Evolutionary conservation across 371 early-diverging fungal species (phyloP).

Genomic region (Actinomortierella ambigua): DNA sequence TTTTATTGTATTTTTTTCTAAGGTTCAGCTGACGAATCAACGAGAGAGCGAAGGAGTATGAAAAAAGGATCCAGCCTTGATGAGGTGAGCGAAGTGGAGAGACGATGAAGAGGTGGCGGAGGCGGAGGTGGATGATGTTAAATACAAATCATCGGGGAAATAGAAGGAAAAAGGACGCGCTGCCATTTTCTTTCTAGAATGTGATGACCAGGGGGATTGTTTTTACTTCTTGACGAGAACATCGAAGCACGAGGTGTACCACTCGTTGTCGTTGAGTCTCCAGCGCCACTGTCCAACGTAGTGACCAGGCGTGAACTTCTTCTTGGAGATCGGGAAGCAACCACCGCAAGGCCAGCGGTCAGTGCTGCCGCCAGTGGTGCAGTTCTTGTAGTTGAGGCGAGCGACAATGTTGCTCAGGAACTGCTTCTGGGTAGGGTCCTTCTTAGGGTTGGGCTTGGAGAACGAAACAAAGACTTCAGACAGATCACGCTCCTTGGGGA

Average conservation of each 20-base stretch:
- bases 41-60: no score
- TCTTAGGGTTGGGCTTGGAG: slow-evolving; percentile 1
- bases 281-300: slow-evolving; percentile 45
- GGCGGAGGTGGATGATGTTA: no score
- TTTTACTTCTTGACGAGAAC: slow-evolving; percentile 20
- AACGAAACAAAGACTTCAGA: neutral
- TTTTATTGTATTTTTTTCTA: no score
- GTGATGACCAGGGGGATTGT: no score
- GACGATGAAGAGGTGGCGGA: no score
- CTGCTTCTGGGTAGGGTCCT: slow-evolving; percentile 29
- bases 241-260: slow-evolving; percentile 41
- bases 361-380: slow-evolving; percentile 22
- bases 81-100: no score
- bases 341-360: slow-evolving; percentile 44
- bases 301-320: slow-evolving; percentile 15
- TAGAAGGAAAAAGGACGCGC: no score
- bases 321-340: slow-evolving; percentile 30
- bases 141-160: no score
- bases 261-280: slow-evolving; percentile 35
- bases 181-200: no score
- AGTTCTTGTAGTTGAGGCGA: slow-evolving; percentile 38
- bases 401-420: slow-evolving; percentile 19
- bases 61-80: no score
- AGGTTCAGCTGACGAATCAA: no score
- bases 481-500: neutral